Evolutionary conservation across 805 yeast species (phyloP).

Genomic region (Barnettozyma californica): DNA sequence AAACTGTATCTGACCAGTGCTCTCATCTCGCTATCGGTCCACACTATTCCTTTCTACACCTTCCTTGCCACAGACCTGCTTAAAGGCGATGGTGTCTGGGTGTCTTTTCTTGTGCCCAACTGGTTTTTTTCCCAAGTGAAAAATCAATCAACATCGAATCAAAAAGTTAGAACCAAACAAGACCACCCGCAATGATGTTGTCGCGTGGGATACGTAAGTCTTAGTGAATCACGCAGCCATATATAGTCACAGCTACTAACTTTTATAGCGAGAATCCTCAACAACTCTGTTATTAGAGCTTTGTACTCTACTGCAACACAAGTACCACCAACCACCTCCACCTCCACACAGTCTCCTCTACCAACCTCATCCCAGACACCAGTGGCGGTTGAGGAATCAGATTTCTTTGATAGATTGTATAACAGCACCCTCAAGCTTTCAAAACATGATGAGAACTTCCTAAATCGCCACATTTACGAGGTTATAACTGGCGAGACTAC

Average conservation of each 20-base stretch:
- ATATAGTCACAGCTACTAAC: not conserved
- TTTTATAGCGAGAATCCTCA: constrained; percentile 7
- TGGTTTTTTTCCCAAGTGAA: constrained; percentile 5
- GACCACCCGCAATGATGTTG: constrained; percentile 4
- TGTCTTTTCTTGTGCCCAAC: not conserved
- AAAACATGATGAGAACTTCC: constrained; percentile 11
- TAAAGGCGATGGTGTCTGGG: constrained; percentile 6
- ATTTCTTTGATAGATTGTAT: constrained; percentile 17
- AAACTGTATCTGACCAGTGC: constrained; percentile 1
- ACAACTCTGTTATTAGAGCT: constrained; percentile 7
- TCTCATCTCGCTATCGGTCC: not conserved
- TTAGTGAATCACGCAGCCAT: not conserved
- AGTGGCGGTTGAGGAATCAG: constrained; percentile 8
- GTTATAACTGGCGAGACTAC: constrained; percentile 21
- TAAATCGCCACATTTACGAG: constrained; percentile 19
- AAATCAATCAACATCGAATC: not conserved
- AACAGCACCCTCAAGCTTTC: constrained; percentile 16
- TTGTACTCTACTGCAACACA: constrained; percentile 9
- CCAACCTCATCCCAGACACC: not conserved
- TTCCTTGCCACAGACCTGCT: no score
- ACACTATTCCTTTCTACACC: no score
- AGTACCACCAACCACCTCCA: constrained; percentile 1
- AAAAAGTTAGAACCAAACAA: not conserved
- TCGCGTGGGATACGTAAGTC: constrained; percentile 9
- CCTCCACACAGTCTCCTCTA: constrained; percentile 7